phyloP scores from a whole-genome alignment of 805 yeast genomes.

The Wickerhamomyces subpelliculosus region DNA sequence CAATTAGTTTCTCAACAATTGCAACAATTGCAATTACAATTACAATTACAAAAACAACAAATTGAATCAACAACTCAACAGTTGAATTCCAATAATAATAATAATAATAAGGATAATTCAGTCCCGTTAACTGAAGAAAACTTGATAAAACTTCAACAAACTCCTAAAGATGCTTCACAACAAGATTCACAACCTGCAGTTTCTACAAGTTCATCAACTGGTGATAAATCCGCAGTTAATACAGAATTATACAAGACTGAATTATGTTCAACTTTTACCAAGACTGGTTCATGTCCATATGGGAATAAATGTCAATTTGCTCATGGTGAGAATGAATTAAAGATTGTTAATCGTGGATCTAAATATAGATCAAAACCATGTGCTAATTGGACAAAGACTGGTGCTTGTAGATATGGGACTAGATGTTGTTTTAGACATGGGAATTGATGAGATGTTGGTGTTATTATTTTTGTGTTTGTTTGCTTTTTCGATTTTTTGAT shows the following conservation, averaged over 20 bases:
- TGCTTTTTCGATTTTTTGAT: too few species aligned
- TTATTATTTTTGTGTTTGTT: too few species aligned
- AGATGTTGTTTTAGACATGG: constrained; percentile 91
- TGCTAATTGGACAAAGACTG: constrained; percentile 77
- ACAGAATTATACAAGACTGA: constrained; percentile 85
- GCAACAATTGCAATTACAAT: constrained; percentile 20
- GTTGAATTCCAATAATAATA: constrained; percentile 9
- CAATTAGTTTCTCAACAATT: constrained; percentile 19
- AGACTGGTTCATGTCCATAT: constrained; percentile 72
- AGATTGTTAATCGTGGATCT: constrained; percentile 61
- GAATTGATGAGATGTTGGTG: too few species aligned
- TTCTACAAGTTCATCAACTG: neutral
- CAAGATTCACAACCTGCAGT: neutral
- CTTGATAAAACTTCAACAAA: constrained; percentile 8
- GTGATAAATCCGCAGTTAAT: constrained; percentile 26
- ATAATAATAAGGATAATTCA: constrained; percentile 8
- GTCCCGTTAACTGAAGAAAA: constrained; percentile 19
- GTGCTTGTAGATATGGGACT: constrained; percentile 81
- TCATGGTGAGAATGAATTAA: constrained; percentile 76
- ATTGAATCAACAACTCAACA: constrained; percentile 21
- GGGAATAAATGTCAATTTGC: constrained; percentile 93
- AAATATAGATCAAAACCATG: constrained; percentile 92
- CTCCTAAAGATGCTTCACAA: constrained; percentile 4
- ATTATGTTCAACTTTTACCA: constrained; percentile 71
- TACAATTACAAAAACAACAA: constrained; percentile 23